phyloP scores from a whole-genome alignment of 2,329 filamentous ascomycete genomes.

The Diaporthe sp. region DNA sequence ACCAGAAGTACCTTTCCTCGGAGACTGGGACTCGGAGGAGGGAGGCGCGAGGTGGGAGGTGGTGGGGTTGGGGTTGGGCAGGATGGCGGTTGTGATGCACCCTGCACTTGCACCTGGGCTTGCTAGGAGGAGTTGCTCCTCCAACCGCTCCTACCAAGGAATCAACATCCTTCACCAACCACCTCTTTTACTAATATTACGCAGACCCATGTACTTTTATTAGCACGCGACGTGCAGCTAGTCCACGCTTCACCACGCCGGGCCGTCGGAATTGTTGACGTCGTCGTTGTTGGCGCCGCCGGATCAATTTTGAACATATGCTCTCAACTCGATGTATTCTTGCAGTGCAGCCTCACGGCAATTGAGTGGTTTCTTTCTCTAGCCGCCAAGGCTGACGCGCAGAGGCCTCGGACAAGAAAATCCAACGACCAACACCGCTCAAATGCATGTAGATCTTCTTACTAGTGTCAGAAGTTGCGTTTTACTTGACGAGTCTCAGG shows the following conservation, averaged over 20 bases:
- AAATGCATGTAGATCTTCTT: not conserved
- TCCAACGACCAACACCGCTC: not conserved
- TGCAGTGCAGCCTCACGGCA: not conserved
- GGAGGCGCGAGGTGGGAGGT: not conserved
- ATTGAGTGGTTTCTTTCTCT: not conserved
- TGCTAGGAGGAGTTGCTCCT: conserved; percentile 21
- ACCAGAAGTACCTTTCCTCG: not conserved
- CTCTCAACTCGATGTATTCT: not conserved
- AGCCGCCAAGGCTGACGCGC: conserved; percentile 13
- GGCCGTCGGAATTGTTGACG: not conserved
- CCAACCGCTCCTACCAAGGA: conserved; percentile 26
- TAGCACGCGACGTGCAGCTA: conserved; percentile 16
- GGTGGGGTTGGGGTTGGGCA: conserved; percentile 20
- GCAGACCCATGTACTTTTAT: not conserved
- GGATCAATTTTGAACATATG: not conserved
- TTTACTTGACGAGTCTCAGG: conserved; percentile 15
- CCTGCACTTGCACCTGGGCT: conserved; percentile 2
- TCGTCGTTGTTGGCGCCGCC: not conserved
- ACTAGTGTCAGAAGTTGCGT: conserved; percentile 11
- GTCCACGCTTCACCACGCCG: not conserved
- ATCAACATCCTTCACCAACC: conserved; percentile 29
- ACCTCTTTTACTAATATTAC: conserved; percentile 28
- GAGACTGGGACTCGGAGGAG: not conserved
- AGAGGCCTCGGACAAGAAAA: not conserved
- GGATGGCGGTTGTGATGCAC: not conserved